phyloP scores from a whole-genome alignment of 1,139 yeast genomes.

The Scheffersomyces titani region DNA sequence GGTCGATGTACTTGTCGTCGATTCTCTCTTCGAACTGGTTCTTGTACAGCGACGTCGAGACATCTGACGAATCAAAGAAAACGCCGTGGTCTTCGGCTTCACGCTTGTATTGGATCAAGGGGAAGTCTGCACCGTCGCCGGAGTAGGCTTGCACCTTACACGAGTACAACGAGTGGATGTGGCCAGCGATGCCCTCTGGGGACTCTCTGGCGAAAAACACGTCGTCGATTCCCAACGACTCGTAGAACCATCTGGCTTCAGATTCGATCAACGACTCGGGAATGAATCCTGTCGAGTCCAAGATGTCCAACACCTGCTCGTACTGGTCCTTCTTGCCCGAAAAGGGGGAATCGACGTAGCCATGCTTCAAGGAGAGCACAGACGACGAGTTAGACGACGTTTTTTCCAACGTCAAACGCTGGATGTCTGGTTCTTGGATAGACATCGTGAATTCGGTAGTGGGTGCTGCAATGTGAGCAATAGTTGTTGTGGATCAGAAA shows the following conservation, averaged over 20 bases:
- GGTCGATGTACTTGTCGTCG: conserved; percentile 77
- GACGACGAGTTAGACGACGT: conserved; percentile 35
- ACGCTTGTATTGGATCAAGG: conserved; percentile 71
- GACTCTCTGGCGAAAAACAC: conserved; percentile 87
- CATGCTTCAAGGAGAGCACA: conserved; percentile 43
- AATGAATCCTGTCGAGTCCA: conserved; percentile 84
- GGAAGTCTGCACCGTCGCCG: conserved; percentile 28
- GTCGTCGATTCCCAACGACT: conserved; percentile 85
- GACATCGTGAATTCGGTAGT: background rate
- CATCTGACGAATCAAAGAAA: conserved; percentile 73
- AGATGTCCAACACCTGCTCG: conserved; percentile 76
- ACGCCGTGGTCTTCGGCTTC: conserved; percentile 88
- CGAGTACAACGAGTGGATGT: conserved; percentile 84
- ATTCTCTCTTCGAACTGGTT: conserved; percentile 62
- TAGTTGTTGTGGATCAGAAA: background rate
- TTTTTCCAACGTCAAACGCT: conserved; percentile 25
- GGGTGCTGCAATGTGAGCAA: background rate
- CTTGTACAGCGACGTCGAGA: conserved; percentile 34
- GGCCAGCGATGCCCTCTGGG: conserved; percentile 77
- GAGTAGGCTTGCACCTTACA: conserved; percentile 87
- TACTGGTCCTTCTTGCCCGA: conserved; percentile 81
- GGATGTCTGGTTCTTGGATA: conserved; percentile 16
- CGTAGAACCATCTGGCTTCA: conserved; percentile 90
- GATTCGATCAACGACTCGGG: conserved; percentile 85
- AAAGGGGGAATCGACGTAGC: conserved; percentile 75